Conservation (phyloP, 495 filamentous ascomycete genomes). For the Neurospora terricola region DNA sequence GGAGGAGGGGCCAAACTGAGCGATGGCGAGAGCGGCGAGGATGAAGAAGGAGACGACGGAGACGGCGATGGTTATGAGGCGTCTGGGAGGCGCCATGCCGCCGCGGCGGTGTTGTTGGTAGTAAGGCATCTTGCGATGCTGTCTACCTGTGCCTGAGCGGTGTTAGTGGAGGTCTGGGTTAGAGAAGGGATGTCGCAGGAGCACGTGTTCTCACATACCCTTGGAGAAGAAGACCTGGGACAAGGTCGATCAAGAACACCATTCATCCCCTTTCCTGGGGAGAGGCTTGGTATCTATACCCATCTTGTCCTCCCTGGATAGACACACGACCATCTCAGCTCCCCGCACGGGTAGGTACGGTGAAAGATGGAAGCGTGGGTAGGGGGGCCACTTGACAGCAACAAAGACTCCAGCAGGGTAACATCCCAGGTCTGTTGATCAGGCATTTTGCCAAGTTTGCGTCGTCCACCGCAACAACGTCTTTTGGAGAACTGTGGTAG, state of each 20-base stretch:
- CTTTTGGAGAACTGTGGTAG: not conserved
- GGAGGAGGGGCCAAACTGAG: slow-evolving; percentile 1
- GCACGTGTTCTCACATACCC: not conserved
- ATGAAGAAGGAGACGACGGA: slow-evolving; percentile 14
- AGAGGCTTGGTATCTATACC: not conserved
- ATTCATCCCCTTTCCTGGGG: not conserved
- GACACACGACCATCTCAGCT: not conserved
- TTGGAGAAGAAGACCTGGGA: not conserved
- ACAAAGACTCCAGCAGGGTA: not conserved
- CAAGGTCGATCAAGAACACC: not conserved
- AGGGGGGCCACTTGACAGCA: not conserved
- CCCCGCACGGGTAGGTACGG: not conserved
- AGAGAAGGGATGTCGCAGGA: not conserved
- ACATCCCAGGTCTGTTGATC: not conserved
- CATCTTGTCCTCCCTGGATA: not conserved
- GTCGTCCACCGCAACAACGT: not conserved
- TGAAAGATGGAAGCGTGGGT: not conserved
- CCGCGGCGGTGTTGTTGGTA: not conserved
- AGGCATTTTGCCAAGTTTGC: not conserved
- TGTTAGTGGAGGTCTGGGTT: not conserved
- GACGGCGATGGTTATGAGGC: slow-evolving; percentile 3
- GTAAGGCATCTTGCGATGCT: not conserved
- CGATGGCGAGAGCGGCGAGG: slow-evolving; percentile 11
- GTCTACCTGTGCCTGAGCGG: not conserved
- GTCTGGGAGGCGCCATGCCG: not conserved